Evolutionary conservation across 192 early-diverging fungal genomes (phyloP), one percentile per base, ranked within the genome.

Genomic region (Ramicandelaber brevisporus): DNA sequence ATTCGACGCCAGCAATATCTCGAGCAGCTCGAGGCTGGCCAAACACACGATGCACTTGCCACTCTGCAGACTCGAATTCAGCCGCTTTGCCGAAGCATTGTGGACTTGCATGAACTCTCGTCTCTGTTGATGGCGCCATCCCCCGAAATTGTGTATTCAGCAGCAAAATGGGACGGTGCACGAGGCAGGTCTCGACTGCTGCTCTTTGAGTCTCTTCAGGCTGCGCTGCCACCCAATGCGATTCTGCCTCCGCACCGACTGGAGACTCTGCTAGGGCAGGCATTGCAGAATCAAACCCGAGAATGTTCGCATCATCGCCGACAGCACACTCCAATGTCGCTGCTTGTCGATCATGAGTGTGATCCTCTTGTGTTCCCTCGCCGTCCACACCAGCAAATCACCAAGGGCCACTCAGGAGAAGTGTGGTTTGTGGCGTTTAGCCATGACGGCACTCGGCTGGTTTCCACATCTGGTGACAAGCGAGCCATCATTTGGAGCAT

Each of bases 401-500:
- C n/a, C n/a, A 67, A 56, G 27, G 71, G 68, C 8, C 92, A 97
- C 54, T 43, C 45, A 0, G 81, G 93, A 47, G 88, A 97, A 53
- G 88, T 97, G 5, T 97, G 92, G 93, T 82, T 78, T 38, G 55
- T 96, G 30, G 60, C 70, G 3, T 98, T 92, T 43, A 93, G 87
- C 4, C 74, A 79, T 21, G 57, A 82, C 41, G 89, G 87, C 25
- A 54, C 47, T 33, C 75, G 69, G 39, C 53, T 98, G 15, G 93
- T 83, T 9, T 96, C 93, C 1, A 78, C 73, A 9, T 90, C 89
- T 17, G 70, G 65, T 33, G 93, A 98, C 55, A 61, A 62, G 13
- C 74, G 68, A 2, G 68, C 70, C 31, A 85, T 80, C 19, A 70
- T 98, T 27, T 98, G 93, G 93, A 65, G 65, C 41, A 45, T n/a